Evolutionary conservation across 2,329 filamentous ascomycete genomes (phyloP).

Genomic region (Hymenoscyphus linearis): DNA sequence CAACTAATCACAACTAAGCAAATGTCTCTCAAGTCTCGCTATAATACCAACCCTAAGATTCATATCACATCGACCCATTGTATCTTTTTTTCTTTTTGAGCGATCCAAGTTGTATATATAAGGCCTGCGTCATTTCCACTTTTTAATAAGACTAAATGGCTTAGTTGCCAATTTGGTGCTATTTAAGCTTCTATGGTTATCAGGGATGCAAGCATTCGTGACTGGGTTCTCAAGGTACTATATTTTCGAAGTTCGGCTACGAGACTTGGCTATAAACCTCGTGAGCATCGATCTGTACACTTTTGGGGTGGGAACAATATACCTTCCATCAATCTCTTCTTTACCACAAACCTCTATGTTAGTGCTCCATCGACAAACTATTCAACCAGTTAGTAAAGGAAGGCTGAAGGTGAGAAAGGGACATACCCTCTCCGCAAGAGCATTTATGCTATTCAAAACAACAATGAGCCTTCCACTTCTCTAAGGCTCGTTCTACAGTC

Average conservation of each 20-base stretch:
- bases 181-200: too few species aligned
- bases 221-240: too few species aligned
- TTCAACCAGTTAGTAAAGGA: neutral
- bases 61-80: too few species aligned
- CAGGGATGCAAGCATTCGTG: too few species aligned
- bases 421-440: slow-evolving; percentile 38
- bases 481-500: slow-evolving; percentile 42
- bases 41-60: too few species aligned
- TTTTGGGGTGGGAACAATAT: slow-evolving; percentile 4
- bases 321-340: slow-evolving; percentile 33
- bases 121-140: too few species aligned
- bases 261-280: slow-evolving; percentile 20
- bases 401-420: neutral
- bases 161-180: too few species aligned
- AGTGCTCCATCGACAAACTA: slow-evolving; percentile 43
- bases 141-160: too few species aligned
- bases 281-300: neutral
- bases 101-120: too few species aligned
- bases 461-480: slow-evolving; percentile 41
- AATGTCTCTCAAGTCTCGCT: too few species aligned
- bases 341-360: slow-evolving; percentile 38
- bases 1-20: too few species aligned
- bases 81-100: too few species aligned
- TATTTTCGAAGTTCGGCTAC: slow-evolving; percentile 21
- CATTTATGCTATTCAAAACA: slow-evolving; percentile 42